Evolutionary conservation across 805 yeast species (phyloP).

Genomic region (Wickerhamomyces pijperi): DNA sequence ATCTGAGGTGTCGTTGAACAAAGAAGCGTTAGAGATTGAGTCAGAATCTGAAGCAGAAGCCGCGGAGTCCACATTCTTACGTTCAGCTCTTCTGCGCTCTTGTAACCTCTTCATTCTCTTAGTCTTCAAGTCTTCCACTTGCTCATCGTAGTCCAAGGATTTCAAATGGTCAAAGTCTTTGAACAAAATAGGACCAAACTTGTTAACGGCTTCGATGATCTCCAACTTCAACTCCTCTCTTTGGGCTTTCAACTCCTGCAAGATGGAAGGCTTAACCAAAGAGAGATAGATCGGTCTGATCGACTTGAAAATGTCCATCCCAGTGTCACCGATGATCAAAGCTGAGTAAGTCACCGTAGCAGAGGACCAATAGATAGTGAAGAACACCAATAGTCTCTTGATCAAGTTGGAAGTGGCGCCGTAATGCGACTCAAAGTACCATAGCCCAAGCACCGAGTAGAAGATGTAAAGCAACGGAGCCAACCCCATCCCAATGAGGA

Average conservation of each 20-base stretch:
- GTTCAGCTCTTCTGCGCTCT: conserved; percentile 16
- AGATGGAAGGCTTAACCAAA: conserved; percentile 43
- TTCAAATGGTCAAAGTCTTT: conserved; percentile 61
- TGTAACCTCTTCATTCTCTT: conserved; percentile 24
- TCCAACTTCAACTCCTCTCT: conserved; percentile 56
- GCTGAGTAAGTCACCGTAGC: conserved; percentile 82
- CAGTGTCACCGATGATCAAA: conserved; percentile 82
- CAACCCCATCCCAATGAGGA: conserved; percentile 75
- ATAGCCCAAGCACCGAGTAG: conserved; percentile 55
- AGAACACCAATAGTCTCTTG: conserved; percentile 17
- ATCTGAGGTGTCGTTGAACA: conserved; percentile 29
- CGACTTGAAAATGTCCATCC: conserved; percentile 79
- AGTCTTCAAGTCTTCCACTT: conserved; percentile 24
- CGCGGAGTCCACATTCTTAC: conserved; percentile 8
- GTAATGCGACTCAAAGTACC: conserved; percentile 19
- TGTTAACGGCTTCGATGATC: conserved; percentile 71
- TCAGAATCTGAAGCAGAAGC: conserved; percentile 30
- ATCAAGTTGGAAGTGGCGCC: conserved; percentile 16
- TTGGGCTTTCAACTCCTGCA: conserved; percentile 45
- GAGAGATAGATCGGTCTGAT: conserved; percentile 70
- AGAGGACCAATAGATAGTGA: conserved; percentile 49
- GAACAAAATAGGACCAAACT: conserved; percentile 72
- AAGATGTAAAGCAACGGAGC: conserved; percentile 80
- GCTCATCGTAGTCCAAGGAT: conserved; percentile 18
- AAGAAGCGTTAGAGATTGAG: conserved; percentile 27